Evolutionary conservation across 208 protist species (phyloP), one percentile per base, ranked within the genome.

Genomic region (Trypanosoma cruzi): DNA sequence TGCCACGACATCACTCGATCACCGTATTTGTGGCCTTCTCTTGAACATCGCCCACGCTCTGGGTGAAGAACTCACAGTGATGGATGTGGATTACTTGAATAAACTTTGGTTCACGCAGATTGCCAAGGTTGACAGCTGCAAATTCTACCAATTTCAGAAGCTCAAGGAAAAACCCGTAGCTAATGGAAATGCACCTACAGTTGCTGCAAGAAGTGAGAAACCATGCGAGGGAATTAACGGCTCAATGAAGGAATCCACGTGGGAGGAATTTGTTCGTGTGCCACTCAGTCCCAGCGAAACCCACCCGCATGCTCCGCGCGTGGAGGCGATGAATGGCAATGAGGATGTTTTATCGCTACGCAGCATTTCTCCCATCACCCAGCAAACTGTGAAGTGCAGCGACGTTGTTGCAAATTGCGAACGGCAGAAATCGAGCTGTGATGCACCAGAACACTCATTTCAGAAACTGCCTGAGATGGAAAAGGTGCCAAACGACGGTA

Each of bases 71-170:
- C 56, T 94, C 13, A 79, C 52, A 28, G 82, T 87, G 14, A 73
- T 82, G 49, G 85, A 88, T 61, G 79, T 94, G 16, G 88, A 91
- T 63, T 71, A 56, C 14, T 75, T 93, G 4, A 88, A 85, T 59
- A 75, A 81, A n/a, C 57, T 82, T 22, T 93, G 88, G 88, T 63
- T 93, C 64, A 68, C 69, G 55, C 79, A 82, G 40, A 58, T 86
- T n/a, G 40, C 71, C 29, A 77, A 77, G 40, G 64, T 71, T 48
- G 71, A 77, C 44, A 44, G 24, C 22, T 77, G 29, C 6, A 48
- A 49, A 14, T 52, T 71, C 50, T 49, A 67, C 28, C 10, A 68
- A 22, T 31, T 37, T 28, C 24, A 68, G 26, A 40, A 60, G 6
- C 10, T 40, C 8, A 50, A 48, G n/a, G 57, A 64, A n/a, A 42